Base-by-base conservation (phyloP, 768 basidiomycete genomes). In the Termitomyces sp. region DNA sequence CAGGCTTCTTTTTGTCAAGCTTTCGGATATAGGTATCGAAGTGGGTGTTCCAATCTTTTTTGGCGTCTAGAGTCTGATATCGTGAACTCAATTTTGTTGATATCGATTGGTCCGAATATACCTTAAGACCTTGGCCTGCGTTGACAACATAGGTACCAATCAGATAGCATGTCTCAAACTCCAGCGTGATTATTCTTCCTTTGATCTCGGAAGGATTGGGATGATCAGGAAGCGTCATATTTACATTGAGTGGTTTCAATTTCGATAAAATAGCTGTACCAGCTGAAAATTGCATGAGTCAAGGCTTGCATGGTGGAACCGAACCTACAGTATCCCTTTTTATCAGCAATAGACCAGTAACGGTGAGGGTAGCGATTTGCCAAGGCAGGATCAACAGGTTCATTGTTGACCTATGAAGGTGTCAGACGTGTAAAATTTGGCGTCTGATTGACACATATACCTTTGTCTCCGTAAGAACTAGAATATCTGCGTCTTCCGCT, bases 401-500 rank as follows among this genome's bases (percentile, higher is more conserved):
- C 74, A 48, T 87, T 75, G 66, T 91, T 92, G 46, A 91, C 82
- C 91, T 93, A 53, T 44, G 28, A 42, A 19, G 23, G 26, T 8
- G 38, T 51, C n/a, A 31, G 26, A 41, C 38, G 1, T 50, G n/a
- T 44, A 42, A 21, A 26, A 8, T 11, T 0, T 23, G 7, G n/a
- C 42, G 23, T 2, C 9, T 54, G 28, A n/a, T 14, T n/a, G 6
- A 1, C 12, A 26, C 42, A 83, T 90, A 26, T 41, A 83, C 90
- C 78, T 94, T 95, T 10, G 91, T 94, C 73, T 95, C 93, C 0
- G 89, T 91, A 43, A 95, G 73, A 15, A 94, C 79, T 23, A 94
- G 75, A 28, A 95, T 76, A 65, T 95, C 93, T 0, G 93, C 83
- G 65, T 94, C 85, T 63, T 95, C 93, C 1, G 91, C 91, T 61